Evolutionary conservation across 768 basidiomycete species (phyloP), one percentile per base, ranked within the genome.

Genomic region (Auriscalpium orientale): DNA sequence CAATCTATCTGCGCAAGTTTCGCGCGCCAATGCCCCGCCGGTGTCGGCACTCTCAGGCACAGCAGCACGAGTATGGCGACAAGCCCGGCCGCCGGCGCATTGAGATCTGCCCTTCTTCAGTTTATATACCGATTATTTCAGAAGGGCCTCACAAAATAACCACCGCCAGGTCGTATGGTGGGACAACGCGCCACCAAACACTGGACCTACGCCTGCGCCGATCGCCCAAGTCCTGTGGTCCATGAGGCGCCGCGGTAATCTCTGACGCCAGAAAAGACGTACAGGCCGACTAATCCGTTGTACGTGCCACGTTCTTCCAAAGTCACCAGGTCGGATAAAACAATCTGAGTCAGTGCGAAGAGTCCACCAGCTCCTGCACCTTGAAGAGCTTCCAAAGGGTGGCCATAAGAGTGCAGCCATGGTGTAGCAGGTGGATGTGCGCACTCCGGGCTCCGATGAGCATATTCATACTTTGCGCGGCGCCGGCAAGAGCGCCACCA

Each of bases 1-100:
- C 71, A 70, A 54, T 77, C 75, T 56, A 77, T 67, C 11, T 68
- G 66, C 1, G 52, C 48, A 13, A 76, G 46, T 54, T 75, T 76
- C 37, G 69, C 57, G 13, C 53, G 50, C 22, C 65, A 58, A 28
- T 28, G 28, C n/a, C 68, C 74, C 3, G 62, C 44, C 1, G 76
- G 73, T 13, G 64, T 66, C 16, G 67, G 70, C 15, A 77, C 60
- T 21, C 66, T 63, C 35, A 76, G 60, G 55, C 67, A 70, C 35
- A 70, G 40, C 4, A 68, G 45, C 33, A 72, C 59, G 2, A 74
- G 13, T 7, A 51, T 62, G 0, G 61, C 67, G 3, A 65, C 61
- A 8, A 75, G 21, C 13, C 61, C 57, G 8, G 67, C 67, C 43
- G 73, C 63, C 9, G 74, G 74, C 18, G 75, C 56, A 51, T 77